A percentile compares a stretch with the other conserved stretches of the same genome.
These are phyloP conservation scores for Microbotryum intermedium DNA, from an alignment of 1,284 basidiomycete genomes.

Conservation along the genomic window DNA sequence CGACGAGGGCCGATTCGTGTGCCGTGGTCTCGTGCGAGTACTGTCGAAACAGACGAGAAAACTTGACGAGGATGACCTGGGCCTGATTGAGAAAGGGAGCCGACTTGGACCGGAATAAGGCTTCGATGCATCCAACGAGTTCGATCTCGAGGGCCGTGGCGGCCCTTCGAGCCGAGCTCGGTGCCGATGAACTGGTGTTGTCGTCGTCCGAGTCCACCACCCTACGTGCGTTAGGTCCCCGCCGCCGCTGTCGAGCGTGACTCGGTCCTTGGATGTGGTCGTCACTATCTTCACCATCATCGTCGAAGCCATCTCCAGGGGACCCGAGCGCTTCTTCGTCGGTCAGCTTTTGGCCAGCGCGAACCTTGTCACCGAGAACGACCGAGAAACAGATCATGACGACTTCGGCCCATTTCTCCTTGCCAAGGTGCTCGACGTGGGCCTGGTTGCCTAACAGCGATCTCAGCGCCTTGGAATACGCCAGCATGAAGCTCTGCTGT, in stretches of 20 bases:
- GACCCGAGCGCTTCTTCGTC: conserved; percentile 29
- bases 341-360: conserved; percentile 34
- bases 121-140: conserved; percentile 24
- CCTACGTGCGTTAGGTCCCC: neutral
- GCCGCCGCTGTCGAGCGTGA: neutral
- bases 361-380: conserved; percentile 56
- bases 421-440: conserved; percentile 68
- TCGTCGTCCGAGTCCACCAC: conserved; percentile 6
- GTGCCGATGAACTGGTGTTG: neutral
- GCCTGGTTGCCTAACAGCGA: conserved; percentile 55
- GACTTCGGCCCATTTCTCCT: conserved; percentile 57
- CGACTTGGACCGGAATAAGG: conserved; percentile 21
- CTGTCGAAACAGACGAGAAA: conserved; percentile 56
- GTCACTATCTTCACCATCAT: conserved; percentile 20
- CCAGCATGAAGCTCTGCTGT: conserved; percentile 59
- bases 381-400: conserved; percentile 67
- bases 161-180: neutral
- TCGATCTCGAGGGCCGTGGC: conserved; percentile 24
- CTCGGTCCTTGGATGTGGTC: neutral
- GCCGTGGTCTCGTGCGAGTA: conserved; percentile 63
- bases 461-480: conserved; percentile 71
- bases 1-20: conserved; percentile 60
- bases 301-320: neutral
- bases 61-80: conserved; percentile 52
- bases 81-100: conserved; percentile 27